Conservation (phyloP, 306 rosid species). For the Styphnolobium japonicum region DNA sequence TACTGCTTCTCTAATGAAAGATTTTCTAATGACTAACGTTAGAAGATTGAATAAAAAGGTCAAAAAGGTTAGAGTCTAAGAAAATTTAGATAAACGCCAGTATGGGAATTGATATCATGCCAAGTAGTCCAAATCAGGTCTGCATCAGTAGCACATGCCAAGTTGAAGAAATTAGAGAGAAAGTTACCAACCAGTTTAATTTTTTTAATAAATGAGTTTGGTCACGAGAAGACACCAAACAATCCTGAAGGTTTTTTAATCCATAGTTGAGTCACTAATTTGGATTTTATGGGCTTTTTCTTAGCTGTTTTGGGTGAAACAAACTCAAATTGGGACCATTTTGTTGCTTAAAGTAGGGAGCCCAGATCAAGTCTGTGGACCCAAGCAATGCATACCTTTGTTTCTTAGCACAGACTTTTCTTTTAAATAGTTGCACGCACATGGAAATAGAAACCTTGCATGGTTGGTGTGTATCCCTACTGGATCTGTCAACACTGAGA, state of each 20-base stretch:
- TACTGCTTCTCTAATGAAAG: neutral
- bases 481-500: neutral
- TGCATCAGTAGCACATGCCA: neutral
- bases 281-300: neutral
- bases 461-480: neutral
- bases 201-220: neutral
- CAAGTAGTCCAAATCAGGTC: neutral
- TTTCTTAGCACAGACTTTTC: neutral
- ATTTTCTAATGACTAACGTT: neutral
- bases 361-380: neutral
- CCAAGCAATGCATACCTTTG: neutral
- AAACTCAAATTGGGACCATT: slow-evolving; percentile 1
- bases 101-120: neutral
- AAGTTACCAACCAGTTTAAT: neutral
- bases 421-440: neutral
- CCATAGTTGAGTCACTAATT: neutral
- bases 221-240: neutral
- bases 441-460: neutral
- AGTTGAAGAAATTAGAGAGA: neutral
- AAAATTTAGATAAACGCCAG: neutral
- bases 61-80: neutral
- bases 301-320: neutral
- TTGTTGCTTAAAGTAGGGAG: neutral
- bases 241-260: neutral
- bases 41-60: neutral